Base-by-base conservation (phyloP, 1,139 yeast species). In the Debaryomyces udenii region DNA sequence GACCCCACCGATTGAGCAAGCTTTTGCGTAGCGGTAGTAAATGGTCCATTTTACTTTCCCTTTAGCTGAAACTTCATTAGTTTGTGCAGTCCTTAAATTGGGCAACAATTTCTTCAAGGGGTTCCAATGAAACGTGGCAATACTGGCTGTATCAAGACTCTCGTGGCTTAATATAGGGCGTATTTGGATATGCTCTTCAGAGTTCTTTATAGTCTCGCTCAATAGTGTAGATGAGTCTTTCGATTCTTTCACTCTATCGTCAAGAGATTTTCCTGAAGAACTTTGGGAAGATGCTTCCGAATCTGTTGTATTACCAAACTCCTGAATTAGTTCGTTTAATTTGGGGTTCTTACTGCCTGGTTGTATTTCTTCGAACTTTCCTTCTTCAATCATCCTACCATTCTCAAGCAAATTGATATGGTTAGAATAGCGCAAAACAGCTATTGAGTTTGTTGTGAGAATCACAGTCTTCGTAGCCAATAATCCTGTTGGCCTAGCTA, bases 381-480 rank as follows among this genome's bases (percentile, higher is more conserved):
- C 76, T 26, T 62, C 53, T 43, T 70, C 76, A 6, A 49, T 48
- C 3, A 70, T 58, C 14, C 46, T 46, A 0, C 68, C 68, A 6
- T 49, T 48, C 26, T 59, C 56, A 9, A 70, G 47, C 31, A 68
- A 53, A 17, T 52, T 49, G 29, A 70, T 62, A 26, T 56, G 54
- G 35, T 61, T 55, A 7, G 74, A 63, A 36, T 58, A 56, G 30
- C 56, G 60, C 39, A 70, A 61, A 3, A 68, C 71, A 4, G 61
- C 52, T 4, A 69, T 64, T 2, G 69, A 62, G 44, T 70, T 70
- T 1, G 76, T 69, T 11, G 72, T 69, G 24, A 70, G 57, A 11
- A 70, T 54, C 6, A 60, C 56, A 0, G 75, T 68, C 38, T 66
- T 68, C 3, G 59, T 42, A 4, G 62, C 53, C 31, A 70, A 55